phyloP scores from a whole-genome alignment of 768 basidiomycete genomes.

The Termitomyces sp. region DNA sequence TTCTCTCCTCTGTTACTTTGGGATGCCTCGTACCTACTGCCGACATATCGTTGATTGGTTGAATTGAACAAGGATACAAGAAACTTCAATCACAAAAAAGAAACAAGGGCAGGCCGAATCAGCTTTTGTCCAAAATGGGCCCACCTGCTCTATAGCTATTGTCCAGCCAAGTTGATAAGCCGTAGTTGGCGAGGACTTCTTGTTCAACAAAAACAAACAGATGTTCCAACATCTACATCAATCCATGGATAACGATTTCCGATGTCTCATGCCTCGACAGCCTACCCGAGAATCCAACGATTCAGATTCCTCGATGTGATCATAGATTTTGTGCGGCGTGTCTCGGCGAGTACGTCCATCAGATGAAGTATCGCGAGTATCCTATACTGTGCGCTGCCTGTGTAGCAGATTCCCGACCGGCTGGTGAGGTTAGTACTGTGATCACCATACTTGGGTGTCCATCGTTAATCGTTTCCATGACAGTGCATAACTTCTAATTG shows the following conservation, averaged over 20 bases:
- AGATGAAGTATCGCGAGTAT: constrained; percentile 46
- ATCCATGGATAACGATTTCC: constrained; percentile 23
- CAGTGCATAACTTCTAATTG: constrained; percentile 54
- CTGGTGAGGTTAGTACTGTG: constrained; percentile 25
- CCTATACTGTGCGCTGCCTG: constrained; percentile 62
- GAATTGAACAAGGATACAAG: background rate
- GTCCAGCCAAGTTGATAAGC: background rate
- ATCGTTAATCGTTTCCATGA: background rate
- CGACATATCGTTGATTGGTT: background rate
- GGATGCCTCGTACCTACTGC: background rate
- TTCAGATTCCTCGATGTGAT: constrained; percentile 24
- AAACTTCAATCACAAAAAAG: too few relatives aligned
- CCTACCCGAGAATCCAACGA: constrained; percentile 14
- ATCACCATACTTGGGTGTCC: background rate
- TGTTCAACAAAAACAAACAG: background rate
- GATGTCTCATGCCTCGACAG: constrained; percentile 53
- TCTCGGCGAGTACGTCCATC: constrained; percentile 32
- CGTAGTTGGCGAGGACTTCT: background rate
- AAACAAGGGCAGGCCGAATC: background rate
- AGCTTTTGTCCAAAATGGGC: background rate
- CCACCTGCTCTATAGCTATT: background rate
- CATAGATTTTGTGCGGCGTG: constrained; percentile 53
- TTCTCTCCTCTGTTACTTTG: background rate
- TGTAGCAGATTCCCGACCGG: constrained; percentile 16
- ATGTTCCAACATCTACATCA: background rate